Evolutionary conservation across 441 rosid species (phyloP), one percentile per base, ranked within the genome.

Genomic region (Cnidoscolus chayamansa): DNA sequence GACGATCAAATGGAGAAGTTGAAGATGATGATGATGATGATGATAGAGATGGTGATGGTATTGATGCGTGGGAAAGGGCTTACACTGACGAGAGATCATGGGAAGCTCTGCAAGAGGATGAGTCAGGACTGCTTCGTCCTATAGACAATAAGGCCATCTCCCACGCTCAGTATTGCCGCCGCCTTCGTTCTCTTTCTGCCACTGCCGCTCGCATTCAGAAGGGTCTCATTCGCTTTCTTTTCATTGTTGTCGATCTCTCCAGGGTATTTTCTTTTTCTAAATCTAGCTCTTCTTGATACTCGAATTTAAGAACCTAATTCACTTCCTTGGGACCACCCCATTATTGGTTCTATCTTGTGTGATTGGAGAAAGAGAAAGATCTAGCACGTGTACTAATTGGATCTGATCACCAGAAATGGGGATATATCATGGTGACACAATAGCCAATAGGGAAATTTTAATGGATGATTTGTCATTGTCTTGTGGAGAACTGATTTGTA

Each of bases 51-150:
- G 86, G 77, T 0, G 90, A 78, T 30, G 94, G 86, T 20, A 80
- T 82, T 62, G 92, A 87, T 59, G 90, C 91, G 0, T 93, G 97
- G 96, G 94, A 94, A 75, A 85, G 93, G 81, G 68, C 83, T 65
- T 94, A 92, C 62, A 86, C 90, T 0, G 95, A 92, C 47, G 97
- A 94, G 63, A 81, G 97, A 78, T 92, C 98, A 1, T 94, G 95
- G 97, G 97, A 94, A 67, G 81, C 88, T n/a, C 76, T 92, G 25
- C 92, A 94, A 80, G 98, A 94, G 77, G 97, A 94, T 35, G 98
- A 90, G 75, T 91, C 93, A 0, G 98, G 97, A 0, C 80, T 88
- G 25, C 90, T 91, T 71, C 90, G 90, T 13, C 89, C 96, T n/a
- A 82, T 94, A 35, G 97, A 94, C 67, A 83, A 87, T 84, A 82